Evolutionary conservation across 106 monocot species (phyloP).

Genomic region (Acorus calamus): DNA sequence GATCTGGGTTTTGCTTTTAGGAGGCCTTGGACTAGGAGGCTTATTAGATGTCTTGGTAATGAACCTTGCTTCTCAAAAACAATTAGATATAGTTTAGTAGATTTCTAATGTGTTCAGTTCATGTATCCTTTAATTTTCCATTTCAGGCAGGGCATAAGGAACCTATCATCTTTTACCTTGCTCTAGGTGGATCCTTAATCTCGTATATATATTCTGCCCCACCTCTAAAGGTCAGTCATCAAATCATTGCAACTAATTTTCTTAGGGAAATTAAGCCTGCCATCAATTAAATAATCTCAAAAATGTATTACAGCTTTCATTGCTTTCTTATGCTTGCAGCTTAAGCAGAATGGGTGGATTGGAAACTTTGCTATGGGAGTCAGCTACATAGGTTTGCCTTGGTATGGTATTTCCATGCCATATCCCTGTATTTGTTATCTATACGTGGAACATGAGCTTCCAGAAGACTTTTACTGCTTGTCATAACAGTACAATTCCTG

Average conservation of each 20-base stretch:
- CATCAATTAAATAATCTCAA: background rate
- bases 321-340: slow-evolving; percentile 33
- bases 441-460: no score
- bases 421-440: no score
- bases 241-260: no score
- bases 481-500: no score
- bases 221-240: slow-evolving; percentile 61
- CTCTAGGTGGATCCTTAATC: slow-evolving; percentile 83
- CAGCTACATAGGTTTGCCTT: slow-evolving; percentile 92
- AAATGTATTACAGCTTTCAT: background rate
- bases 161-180: slow-evolving; percentile 84
- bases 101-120: no score
- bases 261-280: no score
- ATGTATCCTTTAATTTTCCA: slow-evolving; percentile 5
- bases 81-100: no score
- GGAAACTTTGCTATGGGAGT: slow-evolving; percentile 77
- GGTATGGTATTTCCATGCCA: slow-evolving; percentile 28
- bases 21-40: slow-evolving; percentile 64
- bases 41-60: slow-evolving; percentile 76
- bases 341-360: slow-evolving; percentile 98
- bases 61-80: background rate
- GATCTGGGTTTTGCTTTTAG: slow-evolving; percentile 67
- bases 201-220: slow-evolving; percentile 99
- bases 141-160: slow-evolving; percentile 73
- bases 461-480: no score